These are phyloP conservation scores for Glycine tomentella DNA, from an alignment of 306 rosid genomes.

Conservation along the genomic window DNA sequence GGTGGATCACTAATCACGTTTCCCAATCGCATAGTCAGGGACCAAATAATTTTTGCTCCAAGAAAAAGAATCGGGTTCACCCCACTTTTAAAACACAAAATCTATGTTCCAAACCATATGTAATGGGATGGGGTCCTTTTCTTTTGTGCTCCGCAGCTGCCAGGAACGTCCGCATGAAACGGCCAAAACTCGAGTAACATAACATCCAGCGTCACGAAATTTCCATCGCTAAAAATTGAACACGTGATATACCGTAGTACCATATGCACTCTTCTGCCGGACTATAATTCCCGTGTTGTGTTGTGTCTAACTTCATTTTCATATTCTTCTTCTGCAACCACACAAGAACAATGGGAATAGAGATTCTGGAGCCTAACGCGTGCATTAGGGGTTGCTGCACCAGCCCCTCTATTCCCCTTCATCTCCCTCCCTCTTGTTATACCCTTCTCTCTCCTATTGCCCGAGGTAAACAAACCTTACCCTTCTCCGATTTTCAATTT, in stretches of 20 bases:
- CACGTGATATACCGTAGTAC: not conserved
- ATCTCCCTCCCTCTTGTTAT: constrained; percentile 78
- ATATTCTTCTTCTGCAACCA: not conserved
- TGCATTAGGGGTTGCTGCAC: constrained; percentile 93
- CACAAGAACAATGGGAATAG: constrained; percentile 54
- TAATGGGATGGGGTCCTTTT: too few species aligned
- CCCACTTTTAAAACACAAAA: too few species aligned
- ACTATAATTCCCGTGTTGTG: not conserved
- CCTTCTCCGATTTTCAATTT: not conserved
- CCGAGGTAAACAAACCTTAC: constrained; percentile 58
- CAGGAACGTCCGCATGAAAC: not conserved
- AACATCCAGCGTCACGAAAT: constrained; percentile 3
- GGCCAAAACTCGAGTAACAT: not conserved
- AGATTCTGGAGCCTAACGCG: constrained; percentile 77
- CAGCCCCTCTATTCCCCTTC: constrained; percentile 79
- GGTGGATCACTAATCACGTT: too few species aligned
- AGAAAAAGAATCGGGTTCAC: too few species aligned
- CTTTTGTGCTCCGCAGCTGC: too few species aligned
- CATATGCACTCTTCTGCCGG: not conserved
- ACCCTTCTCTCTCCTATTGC: constrained; percentile 80
- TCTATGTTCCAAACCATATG: too few species aligned
- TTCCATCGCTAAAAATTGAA: not conserved
- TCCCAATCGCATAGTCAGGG: too few species aligned
- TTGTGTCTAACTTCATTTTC: not conserved
- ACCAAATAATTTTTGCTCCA: too few species aligned